Percentiles rank a stretch among this genome's conserved stretches.
These are phyloP conservation scores for Exobasidium cylindrosporum DNA, from an alignment of 1,284 basidiomycete genomes.

Conservation along the genomic window DNA sequence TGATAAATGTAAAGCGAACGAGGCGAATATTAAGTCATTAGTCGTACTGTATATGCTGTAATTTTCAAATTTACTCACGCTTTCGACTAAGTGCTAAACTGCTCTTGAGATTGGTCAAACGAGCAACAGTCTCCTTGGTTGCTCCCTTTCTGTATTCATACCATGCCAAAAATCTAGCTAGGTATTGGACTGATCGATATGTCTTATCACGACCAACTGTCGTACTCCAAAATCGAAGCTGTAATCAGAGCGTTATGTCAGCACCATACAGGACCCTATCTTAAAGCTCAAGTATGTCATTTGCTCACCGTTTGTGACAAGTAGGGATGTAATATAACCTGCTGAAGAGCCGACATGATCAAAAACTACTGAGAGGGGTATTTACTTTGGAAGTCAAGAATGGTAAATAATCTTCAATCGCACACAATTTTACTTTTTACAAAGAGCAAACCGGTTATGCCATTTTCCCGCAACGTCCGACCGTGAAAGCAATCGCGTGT, in stretches of 20 bases:
- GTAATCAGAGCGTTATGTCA: neutral
- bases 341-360: slow-evolving; percentile 52
- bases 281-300: neutral
- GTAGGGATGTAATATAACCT: slow-evolving; percentile 53
- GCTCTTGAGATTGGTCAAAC: slow-evolving; percentile 57
- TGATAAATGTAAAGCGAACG: slow-evolving; percentile 14
- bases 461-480: no score
- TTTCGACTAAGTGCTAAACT: slow-evolving; percentile 57
- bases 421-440: neutral
- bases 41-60: neutral
- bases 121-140: slow-evolving; percentile 56
- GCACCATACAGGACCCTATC: no score
- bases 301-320: slow-evolving; percentile 43
- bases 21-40: neutral
- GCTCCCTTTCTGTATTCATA: slow-evolving; percentile 58
- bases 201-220: slow-evolving; percentile 62
- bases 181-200: slow-evolving; percentile 88
- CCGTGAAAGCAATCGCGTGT: no score
- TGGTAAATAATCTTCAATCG: neutral
- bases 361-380: neutral
- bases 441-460: neutral
- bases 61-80: no score
- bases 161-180: slow-evolving; percentile 86
- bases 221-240: slow-evolving; percentile 54
- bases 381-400: neutral